phyloP scores from a whole-genome alignment of 176 grass and related monocot genomes.

The Zoysia japonica region DNA sequence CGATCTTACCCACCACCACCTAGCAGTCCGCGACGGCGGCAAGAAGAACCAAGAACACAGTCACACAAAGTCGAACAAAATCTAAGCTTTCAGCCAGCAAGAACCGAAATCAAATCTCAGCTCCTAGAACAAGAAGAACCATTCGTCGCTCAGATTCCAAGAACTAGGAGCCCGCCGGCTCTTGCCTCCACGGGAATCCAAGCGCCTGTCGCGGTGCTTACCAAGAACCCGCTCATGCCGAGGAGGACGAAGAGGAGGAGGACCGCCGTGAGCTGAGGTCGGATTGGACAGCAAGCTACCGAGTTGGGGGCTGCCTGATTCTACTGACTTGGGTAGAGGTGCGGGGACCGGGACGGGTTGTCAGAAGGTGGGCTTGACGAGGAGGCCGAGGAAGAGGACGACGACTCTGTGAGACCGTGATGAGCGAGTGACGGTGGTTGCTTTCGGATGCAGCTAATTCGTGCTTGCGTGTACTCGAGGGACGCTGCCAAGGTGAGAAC shows the following conservation, averaged over 20 bases:
- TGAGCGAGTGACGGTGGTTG: not conserved
- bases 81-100: not conserved
- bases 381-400: slow-evolving; percentile 1
- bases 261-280: not conserved
- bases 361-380: not conserved
- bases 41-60: slow-evolving; percentile 28
- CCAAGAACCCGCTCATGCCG: slow-evolving; percentile 58
- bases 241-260: slow-evolving; percentile 18
- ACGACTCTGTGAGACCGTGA: not conserved
- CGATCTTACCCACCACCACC: slow-evolving; percentile 45
- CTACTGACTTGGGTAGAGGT: not conserved
- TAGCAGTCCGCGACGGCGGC: slow-evolving; percentile 8
- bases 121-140: slow-evolving; percentile 11
- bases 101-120: slow-evolving; percentile 11
- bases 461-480: too few species aligned
- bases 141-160: slow-evolving; percentile 13
- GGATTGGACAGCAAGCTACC: not conserved
- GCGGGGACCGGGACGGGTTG: not conserved
- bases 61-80: not conserved
- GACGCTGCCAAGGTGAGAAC: too few species aligned
- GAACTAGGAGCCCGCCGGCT: not conserved
- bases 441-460: not conserved
- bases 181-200: not conserved
- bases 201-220: slow-evolving; percentile 12
- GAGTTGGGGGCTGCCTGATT: not conserved